Percentiles rank a stretch among this genome's conserved stretches.
phyloP scores from a whole-genome alignment of 202 grass and related monocot species.

The Tripidium arundinaceum region DNA sequence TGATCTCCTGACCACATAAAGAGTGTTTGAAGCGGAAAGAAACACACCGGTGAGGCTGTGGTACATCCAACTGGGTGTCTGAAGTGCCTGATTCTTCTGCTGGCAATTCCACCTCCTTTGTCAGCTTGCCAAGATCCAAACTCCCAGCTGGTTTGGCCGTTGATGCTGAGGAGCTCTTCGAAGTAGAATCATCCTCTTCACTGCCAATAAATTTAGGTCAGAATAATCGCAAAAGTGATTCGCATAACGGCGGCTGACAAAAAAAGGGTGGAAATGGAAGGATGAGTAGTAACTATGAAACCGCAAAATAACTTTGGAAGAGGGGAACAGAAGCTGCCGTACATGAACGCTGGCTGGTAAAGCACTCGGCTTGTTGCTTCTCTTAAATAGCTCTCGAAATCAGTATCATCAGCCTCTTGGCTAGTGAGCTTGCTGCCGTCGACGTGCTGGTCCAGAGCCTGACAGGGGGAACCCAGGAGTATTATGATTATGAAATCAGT shows the following conservation, averaged over 20 bases:
- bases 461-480: slow-evolving; percentile 5
- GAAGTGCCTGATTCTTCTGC: slow-evolving; percentile 33
- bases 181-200: slow-evolving; percentile 6
- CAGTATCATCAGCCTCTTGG: slow-evolving; percentile 11
- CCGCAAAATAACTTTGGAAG: too few species aligned
- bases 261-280: too few species aligned
- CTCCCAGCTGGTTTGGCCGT: too few species aligned
- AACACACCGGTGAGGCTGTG: slow-evolving; percentile 35
- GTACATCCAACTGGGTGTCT: slow-evolving; percentile 16
- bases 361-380: slow-evolving; percentile 41
- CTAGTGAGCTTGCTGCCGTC: background rate
- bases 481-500: too few species aligned
- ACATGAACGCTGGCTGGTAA: slow-evolving; percentile 42
- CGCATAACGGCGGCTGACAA: too few species aligned
- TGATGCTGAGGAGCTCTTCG: background rate
- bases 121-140: background rate
- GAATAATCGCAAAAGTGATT: too few species aligned
- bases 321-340: background rate
- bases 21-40: background rate
- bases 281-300: too few species aligned
- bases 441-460: slow-evolving; percentile 49
- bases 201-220: slow-evolving; percentile 19
- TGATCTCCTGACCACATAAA: background rate
- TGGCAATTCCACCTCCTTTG: slow-evolving; percentile 19
- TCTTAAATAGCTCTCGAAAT: slow-evolving; percentile 51